phyloP scores from a whole-genome alignment of 176 grass and related monocot genomes.

The Triticum turgidum region DNA sequence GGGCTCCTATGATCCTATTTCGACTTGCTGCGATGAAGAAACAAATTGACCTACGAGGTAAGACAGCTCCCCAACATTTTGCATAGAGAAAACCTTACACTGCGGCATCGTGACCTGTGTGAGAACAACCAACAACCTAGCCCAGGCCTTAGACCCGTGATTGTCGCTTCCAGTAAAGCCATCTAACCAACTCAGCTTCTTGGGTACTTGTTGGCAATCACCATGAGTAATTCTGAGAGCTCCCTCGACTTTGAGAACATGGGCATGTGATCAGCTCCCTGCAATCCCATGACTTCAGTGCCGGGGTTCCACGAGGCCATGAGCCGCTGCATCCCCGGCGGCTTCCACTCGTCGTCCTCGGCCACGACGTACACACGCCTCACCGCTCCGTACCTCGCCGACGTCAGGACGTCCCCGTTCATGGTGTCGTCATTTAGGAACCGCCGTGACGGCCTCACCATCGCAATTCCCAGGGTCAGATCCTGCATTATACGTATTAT shows the following conservation, averaged over 20 bases:
- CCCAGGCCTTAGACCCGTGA: too few species aligned
- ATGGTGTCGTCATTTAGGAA: conserved; percentile 23
- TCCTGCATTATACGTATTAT: conserved; percentile 10
- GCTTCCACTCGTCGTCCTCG: not conserved
- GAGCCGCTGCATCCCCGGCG: conserved; percentile 1
- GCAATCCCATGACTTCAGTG: conserved; percentile 30
- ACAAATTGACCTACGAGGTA: too few species aligned
- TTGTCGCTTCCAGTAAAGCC: not conserved
- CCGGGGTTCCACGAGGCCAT: conserved; percentile 46
- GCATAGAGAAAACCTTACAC: too few species aligned
- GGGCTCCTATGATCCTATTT: too few species aligned
- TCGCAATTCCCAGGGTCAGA: conserved; percentile 25
- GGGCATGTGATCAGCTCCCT: conserved; percentile 49
- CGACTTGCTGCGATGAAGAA: too few species aligned
- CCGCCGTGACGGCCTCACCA: conserved; percentile 2
- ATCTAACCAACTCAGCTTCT: too few species aligned
- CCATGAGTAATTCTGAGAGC: conserved; percentile 28
- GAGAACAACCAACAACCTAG: too few species aligned
- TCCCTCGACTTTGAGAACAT: conserved; percentile 52
- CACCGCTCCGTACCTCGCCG: conserved; percentile 33
- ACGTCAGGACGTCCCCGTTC: not conserved
- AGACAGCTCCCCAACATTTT: too few species aligned
- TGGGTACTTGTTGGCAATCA: conserved; percentile 23
- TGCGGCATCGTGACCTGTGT: too few species aligned
- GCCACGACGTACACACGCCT: conserved; percentile 40